Evolutionary conservation across 148 eudicot species (phyloP), one percentile per base, ranked within the genome.

Genomic region (Fallopia convolvulus): DNA sequence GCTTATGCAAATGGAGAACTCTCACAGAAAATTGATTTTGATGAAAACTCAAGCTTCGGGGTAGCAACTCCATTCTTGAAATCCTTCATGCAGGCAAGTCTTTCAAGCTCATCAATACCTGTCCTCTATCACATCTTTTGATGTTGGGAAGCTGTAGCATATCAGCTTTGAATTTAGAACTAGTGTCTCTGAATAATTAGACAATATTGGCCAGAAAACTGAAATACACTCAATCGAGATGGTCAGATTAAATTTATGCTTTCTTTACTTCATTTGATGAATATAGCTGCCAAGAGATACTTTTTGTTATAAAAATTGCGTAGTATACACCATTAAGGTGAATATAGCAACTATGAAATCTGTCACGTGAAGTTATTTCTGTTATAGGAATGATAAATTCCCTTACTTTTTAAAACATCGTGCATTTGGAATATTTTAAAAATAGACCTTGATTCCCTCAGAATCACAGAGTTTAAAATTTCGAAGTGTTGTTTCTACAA

Each of bases 1-100:
- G 87, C 84, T 83, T 85, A 80, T 78, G 74, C 86, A 75, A 86
- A 85, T 75, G 96, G 91, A n/a, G 94, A 89, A 53, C 88, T 84
- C 49, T 84, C 97, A 17, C 88, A 83, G 80, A 88, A 84, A 75
- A 82, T 81, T 82, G 90, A 87, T 81, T 83, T 88, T 44, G 97
- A 92, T 52, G 99, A 91, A 36, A 84, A 81, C 83, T 82, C 94
- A 20, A 84, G 91, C 86, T 88, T 88, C 82, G 96, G 93, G 80
- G 91, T 87, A 74, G 97, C 99, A 78, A 75, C 97, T 26, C 99
- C 99, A 58, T 88, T 95, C 83, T 80, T 95, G 78, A 92, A 89
- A 87, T 90, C 99, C 79, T 85, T 95, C 83, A 95, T 95, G 97
- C 96, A 92, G 99, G 99, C 87, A 80, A 75, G 41, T 60, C 21